Conservation (phyloP, 2,329 filamentous ascomycete species). For the Cyclaneusma minus region DNA sequence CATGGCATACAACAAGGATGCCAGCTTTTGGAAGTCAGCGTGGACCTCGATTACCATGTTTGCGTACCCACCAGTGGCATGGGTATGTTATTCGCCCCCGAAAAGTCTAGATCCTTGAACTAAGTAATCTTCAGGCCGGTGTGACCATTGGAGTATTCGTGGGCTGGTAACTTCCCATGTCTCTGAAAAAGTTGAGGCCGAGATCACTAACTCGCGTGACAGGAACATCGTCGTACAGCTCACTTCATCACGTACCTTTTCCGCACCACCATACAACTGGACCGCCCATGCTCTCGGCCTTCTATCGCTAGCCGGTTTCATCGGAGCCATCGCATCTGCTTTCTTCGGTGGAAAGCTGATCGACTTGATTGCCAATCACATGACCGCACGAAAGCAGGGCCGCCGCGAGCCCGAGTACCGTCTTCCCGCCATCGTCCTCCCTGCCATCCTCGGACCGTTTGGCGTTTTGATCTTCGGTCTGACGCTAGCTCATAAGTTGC, state of each 20-base stretch:
- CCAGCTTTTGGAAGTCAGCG: constrained; percentile 2
- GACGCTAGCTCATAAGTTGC: constrained; percentile 8
- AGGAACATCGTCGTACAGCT: constrained; percentile 6
- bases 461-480: constrained; percentile 19
- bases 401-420: constrained; percentile 15
- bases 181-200: too few species aligned
- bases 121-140: too few species aligned
- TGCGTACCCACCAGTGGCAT: constrained; percentile 5
- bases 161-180: constrained; percentile 4
- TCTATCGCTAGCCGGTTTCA: constrained; percentile 3
- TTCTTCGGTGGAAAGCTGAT: constrained; percentile 14
- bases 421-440: constrained; percentile 13
- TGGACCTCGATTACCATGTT: constrained; percentile 3
- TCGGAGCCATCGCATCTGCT: constrained; percentile 5
- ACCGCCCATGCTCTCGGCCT: constrained; percentile 2
- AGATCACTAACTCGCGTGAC: neutral
- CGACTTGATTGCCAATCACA: constrained; percentile 16
- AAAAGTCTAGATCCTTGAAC: too few species aligned
- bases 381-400: constrained; percentile 8
- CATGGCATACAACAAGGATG: constrained; percentile 5
- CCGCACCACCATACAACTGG: constrained; percentile 3
- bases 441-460: constrained; percentile 14
- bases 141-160: constrained; percentile 5
- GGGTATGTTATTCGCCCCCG: too few species aligned
- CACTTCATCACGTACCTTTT: constrained; percentile 1